Evolutionary conservation across 768 basidiomycete genomes (phyloP), one percentile per base, ranked within the genome.

Genomic region (Hortiboletus campestris): DNA sequence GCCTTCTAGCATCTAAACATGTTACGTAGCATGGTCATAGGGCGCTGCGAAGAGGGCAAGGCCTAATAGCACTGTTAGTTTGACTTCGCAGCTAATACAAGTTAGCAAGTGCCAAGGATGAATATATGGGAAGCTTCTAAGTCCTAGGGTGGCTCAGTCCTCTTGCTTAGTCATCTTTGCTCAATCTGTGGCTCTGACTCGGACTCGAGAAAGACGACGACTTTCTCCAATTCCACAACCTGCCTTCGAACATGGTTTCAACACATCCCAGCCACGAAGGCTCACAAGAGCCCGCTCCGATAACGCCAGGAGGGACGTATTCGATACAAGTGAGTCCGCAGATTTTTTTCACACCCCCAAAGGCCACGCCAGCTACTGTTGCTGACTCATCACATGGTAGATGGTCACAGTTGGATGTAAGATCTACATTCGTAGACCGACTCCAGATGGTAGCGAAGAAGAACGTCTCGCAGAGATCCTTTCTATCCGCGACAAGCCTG

Each of bases 381-480:
- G 70, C 70, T 71, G 71, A 73, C 70, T 71, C 70, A 74, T 69
- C 65, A 74, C 56, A 29, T 47, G 42, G 20, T 43, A 94, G 94
- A 88, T 85, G 35, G 85, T 98, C 63, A 81, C 84, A 56, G 90
- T 94, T 65, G 97, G 97, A 53, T 98, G 95, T 78, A 98, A 98
- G 77, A 83, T 99, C 69, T 94, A 88, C 75, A 91, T 96, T 62
- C 84, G 83, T 41, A 88, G 96, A 61, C 86, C 88, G 57, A 83
- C 82, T 41, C 74, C 85, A 44, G 85, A 87, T 64, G 91, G 88
- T 43, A 77, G 84, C 63, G 74, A 77, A 44, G 95, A 98, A 74
- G 92, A 97, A 67, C 89, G 96, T 45, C 84, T 94, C 49, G 97
- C 95, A 14, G 97, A 99, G 76, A 88, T 99, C 62, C 80, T 99